Evolutionary conservation across 345 rosid genomes (phyloP).

Genomic region (Atalantia buxifolia): DNA sequence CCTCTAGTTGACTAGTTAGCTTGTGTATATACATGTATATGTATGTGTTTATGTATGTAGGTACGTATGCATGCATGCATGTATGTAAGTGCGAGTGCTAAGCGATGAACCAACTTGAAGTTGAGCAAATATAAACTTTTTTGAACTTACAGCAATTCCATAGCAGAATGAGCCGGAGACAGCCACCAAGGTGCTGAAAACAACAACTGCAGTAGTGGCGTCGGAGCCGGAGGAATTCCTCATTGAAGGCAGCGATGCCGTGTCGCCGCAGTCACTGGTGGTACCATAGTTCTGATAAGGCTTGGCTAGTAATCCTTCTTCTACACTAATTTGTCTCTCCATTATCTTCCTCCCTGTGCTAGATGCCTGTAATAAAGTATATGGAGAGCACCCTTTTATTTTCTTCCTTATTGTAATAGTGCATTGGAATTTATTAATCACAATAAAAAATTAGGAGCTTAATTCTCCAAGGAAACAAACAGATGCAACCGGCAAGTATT

Average conservation of each 20-base stretch:
- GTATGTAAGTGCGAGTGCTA: background rate
- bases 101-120: background rate
- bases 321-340: background rate
- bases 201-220: conserved; percentile 22
- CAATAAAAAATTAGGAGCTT: too few relatives aligned
- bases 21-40: too few relatives aligned
- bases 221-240: conserved; percentile 6
- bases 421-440: too few relatives aligned
- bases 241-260: background rate
- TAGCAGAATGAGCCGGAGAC: conserved; percentile 45
- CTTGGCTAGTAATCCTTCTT: background rate
- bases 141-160: conserved; percentile 49
- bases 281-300: background rate
- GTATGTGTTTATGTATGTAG: too few relatives aligned
- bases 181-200: conserved; percentile 52
- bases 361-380: too few relatives aligned
- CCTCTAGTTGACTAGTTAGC: too few relatives aligned
- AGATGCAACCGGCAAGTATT: too few relatives aligned
- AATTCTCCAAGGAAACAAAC: too few relatives aligned
- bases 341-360: background rate
- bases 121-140: too few relatives aligned
- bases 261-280: background rate
- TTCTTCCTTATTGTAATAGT: too few relatives aligned
- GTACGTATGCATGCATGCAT: background rate
- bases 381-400: too few relatives aligned